Conservation (phyloP, 345 rosid species). For the Populus alba region DNA sequence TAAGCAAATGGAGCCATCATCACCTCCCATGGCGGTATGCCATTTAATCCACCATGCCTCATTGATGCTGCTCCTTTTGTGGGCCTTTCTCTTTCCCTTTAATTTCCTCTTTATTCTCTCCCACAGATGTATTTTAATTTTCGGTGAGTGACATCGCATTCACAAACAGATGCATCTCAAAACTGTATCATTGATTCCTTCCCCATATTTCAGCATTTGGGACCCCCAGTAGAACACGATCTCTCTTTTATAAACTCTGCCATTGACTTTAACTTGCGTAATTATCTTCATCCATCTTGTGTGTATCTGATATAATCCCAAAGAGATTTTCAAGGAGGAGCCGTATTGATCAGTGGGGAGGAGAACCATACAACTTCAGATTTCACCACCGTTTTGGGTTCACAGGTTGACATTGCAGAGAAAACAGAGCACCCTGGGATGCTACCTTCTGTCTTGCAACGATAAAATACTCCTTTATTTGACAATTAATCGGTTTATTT, state of each 20-base stretch:
- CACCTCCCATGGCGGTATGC: slow-evolving; percentile 39
- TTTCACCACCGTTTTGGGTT: no score
- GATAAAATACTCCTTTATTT: no score
- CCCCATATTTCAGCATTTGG: slow-evolving; percentile 19
- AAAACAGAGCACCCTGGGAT: no score
- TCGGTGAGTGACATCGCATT: slow-evolving; percentile 8
- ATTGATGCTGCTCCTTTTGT: slow-evolving; percentile 54
- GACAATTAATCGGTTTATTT: no score
- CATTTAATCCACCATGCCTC: slow-evolving; percentile 43
- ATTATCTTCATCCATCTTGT: neutral
- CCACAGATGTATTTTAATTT: slow-evolving; percentile 9
- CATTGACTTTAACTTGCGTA: neutral
- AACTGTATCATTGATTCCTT: slow-evolving; percentile 24
- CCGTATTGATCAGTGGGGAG: no score
- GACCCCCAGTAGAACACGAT: slow-evolving; percentile 7
- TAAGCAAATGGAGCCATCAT: slow-evolving; percentile 41
- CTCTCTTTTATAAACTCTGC: neutral
- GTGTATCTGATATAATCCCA: no score
- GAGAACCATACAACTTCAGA: no score
- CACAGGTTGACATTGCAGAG: no score
- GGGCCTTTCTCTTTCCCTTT: slow-evolving; percentile 36
- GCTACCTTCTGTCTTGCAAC: no score
- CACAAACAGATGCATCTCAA: slow-evolving; percentile 5
- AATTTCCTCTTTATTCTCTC: slow-evolving; percentile 11
- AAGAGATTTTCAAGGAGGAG: no score